Evolutionary conservation across 2,329 filamentous ascomycete species (phyloP), one percentile per base, ranked within the genome.

Genomic region (Ophiostoma himal-ulmi): DNA sequence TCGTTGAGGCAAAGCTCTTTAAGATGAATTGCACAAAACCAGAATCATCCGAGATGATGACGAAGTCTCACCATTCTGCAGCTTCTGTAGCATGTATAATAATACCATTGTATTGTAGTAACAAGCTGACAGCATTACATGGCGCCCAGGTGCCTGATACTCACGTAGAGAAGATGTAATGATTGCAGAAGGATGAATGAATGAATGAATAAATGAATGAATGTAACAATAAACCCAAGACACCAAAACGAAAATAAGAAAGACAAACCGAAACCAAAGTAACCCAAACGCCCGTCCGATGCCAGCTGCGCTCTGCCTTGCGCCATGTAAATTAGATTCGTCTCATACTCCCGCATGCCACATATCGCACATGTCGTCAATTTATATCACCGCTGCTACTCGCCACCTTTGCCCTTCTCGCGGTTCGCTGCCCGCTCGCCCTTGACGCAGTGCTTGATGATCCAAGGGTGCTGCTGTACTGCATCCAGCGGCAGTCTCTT

Each of bases 391-490:
- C n/a, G 1, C 14, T 20, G 52, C n/a, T 20, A 62, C 57, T 62
- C 57, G 57, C 57, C 57, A 26, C 57, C 65, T n/a, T 81, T 67
- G n/a, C 77, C 76, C 78, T 81, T 84, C 75, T 86, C 86, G 71
- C 82, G 82, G 77, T 83, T 85, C 52, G 81, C 75, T 6, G 82
- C 82, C 69, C 83, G 80, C 77, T 86, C 84, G n/a, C 84, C 84
- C 80, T 87, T 88, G 74, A 90, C 85, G 79, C 94, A 98, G 80
- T 98, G 92, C 84, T 97, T 98, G 75, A 97, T 79, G 76, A 99
- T 97, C 95, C 95, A 99, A 22, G 95, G 94, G 79, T 98, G 95
- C 69, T 85, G 85, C 79, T 94, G 90, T 52, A 98, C 91, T 71
- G 96, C 90, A 20, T 97, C 93, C 13, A 99, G 86, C 3, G 93